phyloP scores from a whole-genome alignment of 345 rosid genomes.

The Gossypium anomalum region DNA sequence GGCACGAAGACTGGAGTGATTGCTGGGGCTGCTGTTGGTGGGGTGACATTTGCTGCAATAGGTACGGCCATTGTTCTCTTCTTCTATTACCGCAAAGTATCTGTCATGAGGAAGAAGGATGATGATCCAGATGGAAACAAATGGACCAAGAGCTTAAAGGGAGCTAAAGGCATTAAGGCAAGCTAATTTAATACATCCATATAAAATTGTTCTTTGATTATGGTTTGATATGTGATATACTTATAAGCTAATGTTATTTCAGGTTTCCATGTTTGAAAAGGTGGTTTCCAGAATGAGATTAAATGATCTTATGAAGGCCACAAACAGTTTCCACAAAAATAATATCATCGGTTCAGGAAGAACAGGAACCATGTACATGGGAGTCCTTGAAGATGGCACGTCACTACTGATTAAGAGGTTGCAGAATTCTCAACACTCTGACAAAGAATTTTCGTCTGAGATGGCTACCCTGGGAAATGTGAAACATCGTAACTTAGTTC shows the following conservation, averaged over 20 bases:
- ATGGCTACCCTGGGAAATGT: slow-evolving; percentile 84
- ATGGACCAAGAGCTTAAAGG: slow-evolving; percentile 76
- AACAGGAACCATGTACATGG: slow-evolving; percentile 80
- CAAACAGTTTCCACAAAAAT: slow-evolving; percentile 67
- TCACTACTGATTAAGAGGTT: slow-evolving; percentile 79
- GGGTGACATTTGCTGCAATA: slow-evolving; percentile 60
- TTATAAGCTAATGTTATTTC: slow-evolving; percentile 23
- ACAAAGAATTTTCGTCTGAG: slow-evolving; percentile 73
- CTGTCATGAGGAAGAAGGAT: slow-evolving; percentile 57
- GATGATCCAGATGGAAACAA: slow-evolving; percentile 91
- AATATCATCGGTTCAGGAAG: slow-evolving; percentile 81
- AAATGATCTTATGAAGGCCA: slow-evolving; percentile 84
- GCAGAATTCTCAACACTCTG: slow-evolving; percentile 82
- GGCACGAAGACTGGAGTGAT: slow-evolving; percentile 35
- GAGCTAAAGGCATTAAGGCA: slow-evolving; percentile 65
- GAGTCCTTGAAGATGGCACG: slow-evolving; percentile 68
- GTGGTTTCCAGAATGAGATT: slow-evolving; percentile 68
- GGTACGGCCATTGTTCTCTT: slow-evolving; percentile 41
- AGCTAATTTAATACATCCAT: slow-evolving; percentile 20
- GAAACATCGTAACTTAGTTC: slow-evolving; percentile 75
- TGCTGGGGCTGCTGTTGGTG: slow-evolving; percentile 65
- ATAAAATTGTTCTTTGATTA: neutral
- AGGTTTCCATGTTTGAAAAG: slow-evolving; percentile 91
- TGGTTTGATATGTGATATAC: slow-evolving; percentile 4
- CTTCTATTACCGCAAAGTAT: slow-evolving; percentile 50